Evolutionary conservation across 805 yeast species (phyloP).

Genomic region (Starmerella bacillaris): DNA sequence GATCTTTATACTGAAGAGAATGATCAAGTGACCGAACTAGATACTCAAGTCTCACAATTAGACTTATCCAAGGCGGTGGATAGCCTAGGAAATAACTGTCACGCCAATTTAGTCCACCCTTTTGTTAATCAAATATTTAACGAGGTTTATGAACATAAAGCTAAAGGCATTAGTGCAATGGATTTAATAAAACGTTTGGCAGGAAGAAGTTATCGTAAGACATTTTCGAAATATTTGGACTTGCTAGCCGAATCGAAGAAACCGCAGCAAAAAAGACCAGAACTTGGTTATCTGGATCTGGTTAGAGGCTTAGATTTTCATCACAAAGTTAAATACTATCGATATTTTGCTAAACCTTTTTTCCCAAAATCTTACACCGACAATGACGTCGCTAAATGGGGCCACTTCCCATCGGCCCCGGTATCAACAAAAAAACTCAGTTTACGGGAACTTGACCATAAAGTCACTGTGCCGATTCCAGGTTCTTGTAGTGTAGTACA

Average conservation of each 20-base stretch:
- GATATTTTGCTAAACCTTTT: constrained; percentile 34
- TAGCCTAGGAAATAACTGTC: neutral
- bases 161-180: constrained; percentile 42
- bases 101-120: constrained; percentile 41
- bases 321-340: constrained; percentile 55
- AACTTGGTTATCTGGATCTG: constrained; percentile 26
- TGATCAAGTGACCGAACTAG: constrained; percentile 19
- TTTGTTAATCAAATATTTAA: constrained; percentile 45
- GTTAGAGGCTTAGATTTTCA: constrained; percentile 51
- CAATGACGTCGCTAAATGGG: constrained; percentile 19
- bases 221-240: constrained; percentile 36
- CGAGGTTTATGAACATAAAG: constrained; percentile 26
- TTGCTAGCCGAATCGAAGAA: constrained; percentile 25
- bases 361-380: constrained; percentile 17
- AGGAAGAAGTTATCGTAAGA: constrained; percentile 38
- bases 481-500: constrained; percentile 9
- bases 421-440: neutral
- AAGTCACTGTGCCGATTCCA: constrained; percentile 1
- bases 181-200: constrained; percentile 32
- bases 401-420: constrained; percentile 12
- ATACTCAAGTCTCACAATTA: constrained; percentile 15
- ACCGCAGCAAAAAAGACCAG: constrained; percentile 5
- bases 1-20: constrained; percentile 19
- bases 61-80: neutral
- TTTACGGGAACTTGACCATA: constrained; percentile 4